phyloP scores from a whole-genome alignment of 225 moss, liverwort and hornwort genomes.

The Sphagnum tenellum region DNA sequence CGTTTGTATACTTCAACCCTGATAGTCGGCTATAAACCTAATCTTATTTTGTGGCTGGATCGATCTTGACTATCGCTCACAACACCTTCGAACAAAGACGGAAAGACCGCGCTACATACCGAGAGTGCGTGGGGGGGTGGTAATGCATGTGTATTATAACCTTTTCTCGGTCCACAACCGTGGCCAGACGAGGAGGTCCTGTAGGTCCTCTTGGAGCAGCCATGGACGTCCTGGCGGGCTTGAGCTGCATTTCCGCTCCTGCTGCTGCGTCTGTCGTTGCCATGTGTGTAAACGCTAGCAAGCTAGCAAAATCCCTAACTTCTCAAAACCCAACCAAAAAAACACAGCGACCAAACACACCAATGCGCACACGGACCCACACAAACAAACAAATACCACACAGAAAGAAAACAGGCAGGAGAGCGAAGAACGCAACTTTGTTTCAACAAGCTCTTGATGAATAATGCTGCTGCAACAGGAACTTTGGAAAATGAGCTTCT shows the following conservation, averaged over 20 bases:
- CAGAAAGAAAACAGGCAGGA: too few species aligned
- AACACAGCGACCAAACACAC: too few species aligned
- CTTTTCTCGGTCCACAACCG: constrained; percentile 63
- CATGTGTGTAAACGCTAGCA: too few species aligned
- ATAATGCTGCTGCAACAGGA: too few species aligned
- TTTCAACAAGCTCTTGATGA: too few species aligned
- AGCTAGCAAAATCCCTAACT: too few species aligned
- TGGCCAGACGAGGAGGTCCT: constrained; percentile 35
- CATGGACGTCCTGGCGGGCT: constrained; percentile 39
- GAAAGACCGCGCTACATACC: not conserved
- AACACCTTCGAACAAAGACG: not conserved
- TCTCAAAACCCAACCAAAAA: too few species aligned
- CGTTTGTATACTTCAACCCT: not conserved
- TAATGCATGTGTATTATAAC: constrained; percentile 7
- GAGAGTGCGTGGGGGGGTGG: not conserved
- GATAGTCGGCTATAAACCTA: too few species aligned
- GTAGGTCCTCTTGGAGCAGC: constrained; percentile 40
- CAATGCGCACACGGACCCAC: too few species aligned
- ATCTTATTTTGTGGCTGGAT: not conserved
- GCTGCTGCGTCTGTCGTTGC: constrained; percentile 25
- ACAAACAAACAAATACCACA: too few species aligned
- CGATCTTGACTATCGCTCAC: not conserved
- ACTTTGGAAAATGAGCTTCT: too few species aligned
- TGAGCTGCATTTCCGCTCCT: constrained; percentile 32
- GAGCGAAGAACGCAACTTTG: too few species aligned